phyloP scores from a whole-genome alignment of 257 asterid genomes.

The Apocynum venetum region DNA sequence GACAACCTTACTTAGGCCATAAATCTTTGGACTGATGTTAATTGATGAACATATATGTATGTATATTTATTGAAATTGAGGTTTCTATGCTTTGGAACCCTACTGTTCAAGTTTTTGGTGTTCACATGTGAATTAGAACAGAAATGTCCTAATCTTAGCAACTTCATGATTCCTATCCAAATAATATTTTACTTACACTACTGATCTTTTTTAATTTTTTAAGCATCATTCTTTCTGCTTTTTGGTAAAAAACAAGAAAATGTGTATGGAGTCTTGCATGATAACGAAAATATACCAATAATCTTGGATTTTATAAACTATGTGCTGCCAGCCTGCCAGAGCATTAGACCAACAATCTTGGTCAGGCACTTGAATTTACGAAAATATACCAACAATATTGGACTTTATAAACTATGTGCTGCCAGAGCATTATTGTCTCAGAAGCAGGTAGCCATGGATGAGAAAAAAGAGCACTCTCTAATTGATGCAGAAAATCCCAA shows the following conservation, averaged over 20 bases:
- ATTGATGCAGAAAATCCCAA: constrained; percentile 6
- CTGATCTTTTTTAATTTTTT: neutral
- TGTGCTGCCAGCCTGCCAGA: no score
- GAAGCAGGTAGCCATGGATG: neutral
- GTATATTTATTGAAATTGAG: no score
- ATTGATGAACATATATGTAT: no score
- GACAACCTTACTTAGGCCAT: no score
- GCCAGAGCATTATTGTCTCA: neutral
- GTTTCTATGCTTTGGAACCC: no score
- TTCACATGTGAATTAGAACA: no score
- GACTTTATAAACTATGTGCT: no score
- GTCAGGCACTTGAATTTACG: no score
- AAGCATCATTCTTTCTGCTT: neutral
- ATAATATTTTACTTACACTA: neutral
- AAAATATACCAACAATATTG: no score
- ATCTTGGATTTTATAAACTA: neutral
- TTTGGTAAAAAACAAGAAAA: neutral
- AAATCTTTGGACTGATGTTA: no score
- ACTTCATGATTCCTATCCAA: neutral
- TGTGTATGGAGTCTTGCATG: neutral
- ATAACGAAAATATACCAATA: neutral
- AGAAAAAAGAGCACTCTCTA: neutral
- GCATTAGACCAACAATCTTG: no score
- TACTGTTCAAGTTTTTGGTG: no score
- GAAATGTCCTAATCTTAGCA: neutral